phyloP scores from a whole-genome alignment of 2,329 filamentous ascomycete species.

The Epichloe sibirici region DNA sequence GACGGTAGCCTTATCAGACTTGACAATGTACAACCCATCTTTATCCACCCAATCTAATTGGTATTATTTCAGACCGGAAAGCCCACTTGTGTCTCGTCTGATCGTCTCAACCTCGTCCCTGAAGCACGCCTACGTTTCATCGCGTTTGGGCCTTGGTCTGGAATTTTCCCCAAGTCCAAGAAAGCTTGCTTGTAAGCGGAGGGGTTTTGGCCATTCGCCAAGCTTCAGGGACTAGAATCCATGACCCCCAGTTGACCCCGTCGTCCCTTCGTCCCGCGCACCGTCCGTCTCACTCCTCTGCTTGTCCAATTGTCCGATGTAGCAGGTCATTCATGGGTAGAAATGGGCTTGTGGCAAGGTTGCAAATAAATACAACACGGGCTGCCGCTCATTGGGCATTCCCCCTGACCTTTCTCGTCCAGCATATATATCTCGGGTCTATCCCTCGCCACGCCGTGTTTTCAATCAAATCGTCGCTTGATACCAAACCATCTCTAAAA shows the following conservation, averaged over 20 bases:
- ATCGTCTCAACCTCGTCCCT: background rate
- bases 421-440: background rate
- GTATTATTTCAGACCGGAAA: background rate
- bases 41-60: no score
- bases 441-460: no score
- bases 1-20: no score
- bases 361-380: background rate
- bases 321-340: background rate
- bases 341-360: background rate
- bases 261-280: background rate
- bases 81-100: background rate
- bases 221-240: no score
- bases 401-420: no score
- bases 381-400: no score
- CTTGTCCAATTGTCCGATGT: background rate
- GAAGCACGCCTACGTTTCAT: conserved; percentile 3
- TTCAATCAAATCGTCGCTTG: no score
- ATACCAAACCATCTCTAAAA: no score
- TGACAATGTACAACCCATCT: no score
- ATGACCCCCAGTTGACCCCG: background rate
- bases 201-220: background rate
- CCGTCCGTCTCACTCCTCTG: background rate
- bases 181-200: background rate
- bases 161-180: background rate
- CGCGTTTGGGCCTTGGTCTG: background rate